Evolutionary conservation across 2,329 filamentous ascomycete species (phyloP), one percentile per base, ranked within the genome.

Genomic region (Colletotrichum musicola): DNA sequence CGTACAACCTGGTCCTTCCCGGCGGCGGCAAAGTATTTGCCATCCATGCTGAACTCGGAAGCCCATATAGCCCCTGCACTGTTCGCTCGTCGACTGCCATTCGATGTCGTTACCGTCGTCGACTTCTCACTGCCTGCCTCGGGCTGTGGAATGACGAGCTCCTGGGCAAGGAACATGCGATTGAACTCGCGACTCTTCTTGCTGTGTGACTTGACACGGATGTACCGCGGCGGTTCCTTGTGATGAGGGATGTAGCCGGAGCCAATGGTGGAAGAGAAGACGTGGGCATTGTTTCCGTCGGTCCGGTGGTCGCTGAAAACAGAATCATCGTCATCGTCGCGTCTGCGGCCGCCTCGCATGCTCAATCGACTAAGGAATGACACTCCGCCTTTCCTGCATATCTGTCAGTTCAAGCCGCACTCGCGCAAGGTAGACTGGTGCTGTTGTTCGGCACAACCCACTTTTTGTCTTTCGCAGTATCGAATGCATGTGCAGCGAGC

Each of bases 41-140:
- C 96, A 81, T 98, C 95, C 69, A 91, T 91, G 75, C 95, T 98
- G 75, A 98, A 98, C 75, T 96, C 93, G 71, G 93, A 89, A 0
- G 95, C 91, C 96, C 96, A 99, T 40, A 97, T 90, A 0, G 96
- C 94, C 69, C 92, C 88, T 10, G 73, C 75, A 1, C 76, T 72
- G 5, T 71, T 71, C 9, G 70, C 58, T 22, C 70, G 64, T 3
- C 74, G 66, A 54, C 62, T 64, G 42, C 73, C 77, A 3, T 74
- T 74, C 14, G 78, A 73, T 6, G 77, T 71, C 0, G 77, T 74
- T 2, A 78, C 75, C n/a, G 83, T 84, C 1, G 86, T 86, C n/a
- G 38, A 25, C 27, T 55, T 63, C 7, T 69, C 64, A n/a, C 25
- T 35, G 5, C 44, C 62, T 4, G 47, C 7, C 18, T 69, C 57